Base-by-base conservation (phyloP, 768 basidiomycete species). In the Hemileccinum impolitum region DNA sequence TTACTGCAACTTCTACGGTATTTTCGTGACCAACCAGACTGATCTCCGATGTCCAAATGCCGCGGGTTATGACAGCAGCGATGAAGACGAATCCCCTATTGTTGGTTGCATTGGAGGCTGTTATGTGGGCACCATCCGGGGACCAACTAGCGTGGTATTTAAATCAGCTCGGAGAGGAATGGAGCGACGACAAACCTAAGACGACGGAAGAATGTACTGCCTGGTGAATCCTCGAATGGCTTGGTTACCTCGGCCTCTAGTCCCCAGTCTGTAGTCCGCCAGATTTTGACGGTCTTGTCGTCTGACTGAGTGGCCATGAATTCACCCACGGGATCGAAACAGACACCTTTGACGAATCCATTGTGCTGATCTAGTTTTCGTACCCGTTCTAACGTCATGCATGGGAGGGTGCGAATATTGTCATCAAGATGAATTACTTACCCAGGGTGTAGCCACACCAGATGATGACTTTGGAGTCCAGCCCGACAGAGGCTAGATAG, bases 281-380 rank as follows among this genome's bases (percentile, higher is more conserved):
- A 99, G 32, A 99, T 89, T 64, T 95, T 96, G 53, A 98, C 92
- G 5, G 92, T 86, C 64, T 90, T 83, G 69, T 99, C 96, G 69
- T 97, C 95, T 21, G 94, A 94, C 70, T 95, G 84, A 36, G 95
- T 97, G n/a, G 96, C 95, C 53, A 99, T 82, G 63, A 86, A 97
- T 69, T 97, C 90, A 39, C 96, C 96, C 3, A 94, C 95, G 4
- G 96, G 96, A 70, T 99, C 96, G 85, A 95, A 99, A 63, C 92
- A 94, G 43, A 99, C 91, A 50, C 96, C 96, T 70, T 99, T 98
- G 59, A 99, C 94, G 67, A 97, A 97, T 3, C 94, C 95, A 60
- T 91, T 85, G 62, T 98, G 96, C 50, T 82, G 82, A 50, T 90
- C 89, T 6, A 99, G 78, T 66, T 86, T 90, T 34, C 80, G 76